Base-by-base conservation (phyloP, 1,139 yeast species). In the Debaryomycetaceae sp. region DNA sequence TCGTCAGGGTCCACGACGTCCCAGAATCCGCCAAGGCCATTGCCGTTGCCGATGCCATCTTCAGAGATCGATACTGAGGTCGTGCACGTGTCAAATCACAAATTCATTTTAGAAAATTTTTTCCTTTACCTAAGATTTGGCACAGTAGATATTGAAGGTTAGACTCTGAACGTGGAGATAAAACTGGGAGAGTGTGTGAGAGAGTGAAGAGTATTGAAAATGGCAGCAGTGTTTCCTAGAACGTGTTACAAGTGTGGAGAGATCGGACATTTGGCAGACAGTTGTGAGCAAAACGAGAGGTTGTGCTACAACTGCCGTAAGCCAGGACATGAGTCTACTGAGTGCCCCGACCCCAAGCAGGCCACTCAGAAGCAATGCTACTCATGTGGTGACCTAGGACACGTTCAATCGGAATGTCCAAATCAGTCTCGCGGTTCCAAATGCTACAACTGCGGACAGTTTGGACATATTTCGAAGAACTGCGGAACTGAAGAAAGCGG, bases 211-310 rank as follows among this genome's bases (percentile, higher is more conserved):
- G 31, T 27, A 27, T 8, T 8, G 33, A 55, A 48, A 47, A 76
- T 76, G 80, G 82, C 83, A 68, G 79, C 83, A 56, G 77, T 80
- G 66, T 84, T 82, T 73, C 89, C 88, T 71, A 84, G 86, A 80
- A 84, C 90, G 55, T 86, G 95, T 76, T 86, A 81, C 78, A 88
- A 87, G 70, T 90, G 97, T 74, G 96, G 97, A 61, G 88, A 87
- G 72, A 78, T 86, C 55, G 96, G 96, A 57, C 96, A 89, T 75
- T 78, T 87, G 62, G 96, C 96, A 52, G 95, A 86, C 64, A 83
- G 80, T 63, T 89, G 97, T 70, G 80, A 82, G 56, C 88, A 87
- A 68, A 78, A 83, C 49, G 88, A 83, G 67, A 84, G 93, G 72
- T 76, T 89, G 63, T 89, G 97, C 72, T 89, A 88, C 84, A 89